phyloP scores from a whole-genome alignment of 1,139 yeast genomes.

The Geotrichum phurueaensis region DNA sequence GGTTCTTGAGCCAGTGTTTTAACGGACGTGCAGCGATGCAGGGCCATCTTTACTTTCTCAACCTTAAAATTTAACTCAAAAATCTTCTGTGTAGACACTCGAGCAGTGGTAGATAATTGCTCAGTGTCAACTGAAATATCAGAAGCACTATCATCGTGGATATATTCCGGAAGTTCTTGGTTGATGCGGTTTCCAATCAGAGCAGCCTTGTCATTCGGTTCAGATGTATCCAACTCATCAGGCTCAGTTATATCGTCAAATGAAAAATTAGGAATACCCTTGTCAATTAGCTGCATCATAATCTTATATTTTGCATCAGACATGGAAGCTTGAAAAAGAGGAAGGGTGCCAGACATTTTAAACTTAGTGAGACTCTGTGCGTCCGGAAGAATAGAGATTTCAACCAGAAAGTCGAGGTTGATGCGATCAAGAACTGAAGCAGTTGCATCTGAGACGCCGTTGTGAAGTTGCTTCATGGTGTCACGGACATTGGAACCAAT shows the following conservation, averaged over 20 bases:
- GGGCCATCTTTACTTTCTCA: constrained; percentile 53
- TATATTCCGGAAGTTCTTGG: neutral
- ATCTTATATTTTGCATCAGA: constrained; percentile 89
- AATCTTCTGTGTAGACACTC: constrained; percentile 45
- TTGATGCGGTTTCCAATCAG: constrained; percentile 1
- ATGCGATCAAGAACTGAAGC: constrained; percentile 69
- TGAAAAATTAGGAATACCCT: constrained; percentile 59
- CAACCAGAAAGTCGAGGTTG: constrained; percentile 65
- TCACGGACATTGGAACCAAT: constrained; percentile 78
- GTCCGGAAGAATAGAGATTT: constrained; percentile 77
- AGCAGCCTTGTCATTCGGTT: neutral
- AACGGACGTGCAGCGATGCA: constrained; percentile 63
- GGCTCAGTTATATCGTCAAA: constrained; percentile 29
- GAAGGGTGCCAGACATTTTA: constrained; percentile 75
- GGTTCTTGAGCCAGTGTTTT: constrained; percentile 57
- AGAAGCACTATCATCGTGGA: constrained; percentile 9
- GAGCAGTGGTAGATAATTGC: neutral
- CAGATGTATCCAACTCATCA: constrained; percentile 3
- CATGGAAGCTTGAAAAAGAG: constrained; percentile 60
- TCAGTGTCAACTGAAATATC: constrained; percentile 2
- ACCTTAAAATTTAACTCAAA: constrained; percentile 71
- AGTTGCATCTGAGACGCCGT: constrained; percentile 31
- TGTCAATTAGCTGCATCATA: constrained; percentile 69
- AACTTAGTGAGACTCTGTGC: constrained; percentile 69
- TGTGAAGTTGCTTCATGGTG: constrained; percentile 49